Base-by-base conservation (phyloP, 139 green algal genomes). In the Chlorella vulgaris region DNA sequence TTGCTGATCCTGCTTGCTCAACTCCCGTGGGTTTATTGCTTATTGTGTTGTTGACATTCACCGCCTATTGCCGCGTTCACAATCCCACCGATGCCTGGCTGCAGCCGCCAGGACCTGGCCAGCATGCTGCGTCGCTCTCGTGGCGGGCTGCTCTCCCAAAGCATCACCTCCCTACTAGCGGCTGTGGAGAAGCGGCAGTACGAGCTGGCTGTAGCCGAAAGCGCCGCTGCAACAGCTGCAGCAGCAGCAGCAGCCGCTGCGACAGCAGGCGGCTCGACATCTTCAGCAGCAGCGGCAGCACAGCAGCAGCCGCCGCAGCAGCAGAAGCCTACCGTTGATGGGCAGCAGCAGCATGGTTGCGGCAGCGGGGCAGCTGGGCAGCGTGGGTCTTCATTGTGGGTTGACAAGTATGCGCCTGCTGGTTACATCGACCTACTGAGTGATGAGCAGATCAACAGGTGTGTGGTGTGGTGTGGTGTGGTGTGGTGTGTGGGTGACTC, bases 361-460 rank as follows among this genome's bases (percentile, higher is more conserved):
- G n/a, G n/a, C n/a, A n/a, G n/a, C n/a, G n/a, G n/a, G n/a, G n/a
- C n/a, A n/a, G n/a, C n/a, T n/a, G n/a, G 5, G 51, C 47, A 3
- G 66, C 40, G 1, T 8, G 39, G 68, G 68, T 29, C 51, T 0
- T 50, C 71, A 1, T 86, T 98, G 69, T 99, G 96, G 96, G 94
- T 98, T 35, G 90, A 97, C 84, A 96, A 96, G 86, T 97, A 99
- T 84, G 79, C 90, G 0, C 96, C 96, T 3, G 63, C 67, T 1
- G 67, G 50, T 39, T 99, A 97, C 87, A 90, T 92, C 35, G 90
- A 95, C 76, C 84, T 99, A 53, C 89, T 99, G 7, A 95, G 87
- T 40, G 93, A 97, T 70, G 95, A 98, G 81, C 78, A 86, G 6
- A 92, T 89, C 74, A 99, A 99, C 89, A 94, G 74, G 88, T 94